Evolutionary conservation across 139 green algal genomes (phyloP), one percentile per base, ranked within the genome.

Genomic region (Pleodorina starrii): DNA sequence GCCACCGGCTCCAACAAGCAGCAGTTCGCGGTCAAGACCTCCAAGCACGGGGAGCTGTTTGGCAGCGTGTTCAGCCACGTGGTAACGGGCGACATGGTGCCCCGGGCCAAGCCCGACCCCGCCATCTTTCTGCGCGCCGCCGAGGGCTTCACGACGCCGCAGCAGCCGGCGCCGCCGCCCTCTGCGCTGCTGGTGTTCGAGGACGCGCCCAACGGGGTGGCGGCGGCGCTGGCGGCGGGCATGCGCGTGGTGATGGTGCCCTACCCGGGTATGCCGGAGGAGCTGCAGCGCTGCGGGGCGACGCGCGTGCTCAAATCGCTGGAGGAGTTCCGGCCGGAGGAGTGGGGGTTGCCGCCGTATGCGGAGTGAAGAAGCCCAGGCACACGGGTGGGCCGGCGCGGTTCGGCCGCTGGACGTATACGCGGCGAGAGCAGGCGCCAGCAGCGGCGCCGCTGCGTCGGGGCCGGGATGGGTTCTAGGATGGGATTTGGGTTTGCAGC

Each of bases 21-120:
- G 0, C 93, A 96, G 68, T 99, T 96, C 88, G 92, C 95, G 11
- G 91, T 98, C 4, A 99, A 99, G 85, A 99, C 96, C 5, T 54
- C 68, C 4, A 68, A 90, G 23, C 97, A 98, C 69, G 44, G 75
- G 38, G 76, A 94, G 1, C 86, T 98, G 5, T 98, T 98, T 51
- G 38, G 60, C n/a, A n/a, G n/a, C 0, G 90, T 96, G 21, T 97
- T 98, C 84, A 57, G 93, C 40, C 83, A 96, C 86, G 90, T 93
- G 29, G 73, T 98, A 0, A 96, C 93, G 38, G 95, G 95, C 19
- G 94, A 96, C 76, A 72, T 92, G 73, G 92, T 96, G 40, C 27
- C 36, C 23, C 1, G 29, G 25, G 84, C 69, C 12, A 89, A 99
- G 92, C 97, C 97, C 0, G 92, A 94, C 0, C 97, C 97, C 0